Percentiles rank a stretch among this genome's conserved stretches.
Evolutionary conservation across 345 rosid genomes (phyloP).

Genomic region (Dovyalis caffra): DNA sequence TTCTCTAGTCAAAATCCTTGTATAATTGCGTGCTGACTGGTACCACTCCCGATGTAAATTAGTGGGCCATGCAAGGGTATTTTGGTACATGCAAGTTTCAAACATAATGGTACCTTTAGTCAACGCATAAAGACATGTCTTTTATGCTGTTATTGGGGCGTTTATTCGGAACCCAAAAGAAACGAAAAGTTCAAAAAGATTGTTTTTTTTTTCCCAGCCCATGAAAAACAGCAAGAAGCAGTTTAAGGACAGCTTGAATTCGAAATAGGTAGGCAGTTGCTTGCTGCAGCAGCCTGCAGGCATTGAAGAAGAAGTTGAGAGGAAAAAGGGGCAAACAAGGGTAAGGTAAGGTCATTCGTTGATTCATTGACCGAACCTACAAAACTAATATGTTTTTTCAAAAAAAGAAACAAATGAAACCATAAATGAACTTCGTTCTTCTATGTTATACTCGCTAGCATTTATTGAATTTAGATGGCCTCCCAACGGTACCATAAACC

Average conservation of each 20-base stretch:
- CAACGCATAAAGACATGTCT: neutral
- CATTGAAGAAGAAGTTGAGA: slow-evolving; percentile 25
- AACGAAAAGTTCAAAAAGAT: neutral
- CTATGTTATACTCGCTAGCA: slow-evolving; percentile 25
- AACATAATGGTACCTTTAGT: neutral
- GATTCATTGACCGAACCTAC: slow-evolving; percentile 19
- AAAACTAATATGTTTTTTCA: neutral
- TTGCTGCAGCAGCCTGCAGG: neutral
- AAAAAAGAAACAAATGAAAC: neutral
- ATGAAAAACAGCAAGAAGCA: neutral
- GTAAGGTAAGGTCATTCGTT: slow-evolving; percentile 23
- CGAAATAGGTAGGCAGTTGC: slow-evolving; percentile 19
- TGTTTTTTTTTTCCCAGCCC: neutral
- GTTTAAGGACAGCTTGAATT: neutral
- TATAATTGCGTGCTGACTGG: slow-evolving; percentile 33
- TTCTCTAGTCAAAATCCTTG: slow-evolving; percentile 18
- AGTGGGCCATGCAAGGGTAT: neutral
- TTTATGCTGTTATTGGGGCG: neutral
- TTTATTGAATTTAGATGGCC: slow-evolving; percentile 41
- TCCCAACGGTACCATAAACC: slow-evolving; percentile 32
- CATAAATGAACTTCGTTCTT: slow-evolving; percentile 23
- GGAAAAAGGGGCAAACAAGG: slow-evolving; percentile 4
- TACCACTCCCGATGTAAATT: slow-evolving; percentile 3
- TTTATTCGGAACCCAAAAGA: neutral
- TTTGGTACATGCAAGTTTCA: neutral